These are phyloP conservation scores for Dentiscutata heterogama DNA, from an alignment of 371 early-diverging fungal species.

Conservation along the genomic window DNA sequence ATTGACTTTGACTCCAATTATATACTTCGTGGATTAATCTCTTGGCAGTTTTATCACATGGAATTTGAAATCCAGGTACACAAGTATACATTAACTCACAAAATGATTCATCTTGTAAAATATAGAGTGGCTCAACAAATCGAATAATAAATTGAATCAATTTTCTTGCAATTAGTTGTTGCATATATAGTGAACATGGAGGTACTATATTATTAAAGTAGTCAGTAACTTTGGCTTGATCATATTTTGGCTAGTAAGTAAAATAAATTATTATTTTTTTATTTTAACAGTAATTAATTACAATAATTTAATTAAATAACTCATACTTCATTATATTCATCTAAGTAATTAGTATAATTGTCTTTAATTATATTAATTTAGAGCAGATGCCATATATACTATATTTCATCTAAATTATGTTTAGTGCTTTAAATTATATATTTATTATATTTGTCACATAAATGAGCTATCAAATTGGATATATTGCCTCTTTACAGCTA, in stretches of 20 bases:
- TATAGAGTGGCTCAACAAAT: background rate
- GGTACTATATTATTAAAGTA: background rate
- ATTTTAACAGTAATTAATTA: background rate
- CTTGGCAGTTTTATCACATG: constrained; percentile 6
- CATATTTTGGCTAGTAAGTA: background rate
- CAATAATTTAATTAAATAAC: background rate
- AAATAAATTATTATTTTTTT: background rate
- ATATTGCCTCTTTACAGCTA: background rate
- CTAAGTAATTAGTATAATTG: constrained; percentile 6
- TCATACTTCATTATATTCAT: constrained; percentile 13
- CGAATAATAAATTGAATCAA: constrained; percentile 8
- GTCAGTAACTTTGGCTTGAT: background rate
- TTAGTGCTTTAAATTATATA: no score
- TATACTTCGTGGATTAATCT: background rate
- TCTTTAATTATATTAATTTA: no score
- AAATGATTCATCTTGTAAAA: constrained; percentile 22
- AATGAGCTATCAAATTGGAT: constrained; percentile 4
- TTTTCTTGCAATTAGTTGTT: constrained; percentile 8
- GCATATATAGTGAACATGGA: background rate
- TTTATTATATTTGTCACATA: constrained; percentile 26
- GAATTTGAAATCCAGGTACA: background rate
- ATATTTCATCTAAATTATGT: no score
- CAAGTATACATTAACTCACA: background rate
- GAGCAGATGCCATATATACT: no score
- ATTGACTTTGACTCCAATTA: background rate